Evolutionary conservation across 2,329 filamentous ascomycete species (phyloP), one percentile per base, ranked within the genome.

Genomic region (Hymenoscyphus repandus): DNA sequence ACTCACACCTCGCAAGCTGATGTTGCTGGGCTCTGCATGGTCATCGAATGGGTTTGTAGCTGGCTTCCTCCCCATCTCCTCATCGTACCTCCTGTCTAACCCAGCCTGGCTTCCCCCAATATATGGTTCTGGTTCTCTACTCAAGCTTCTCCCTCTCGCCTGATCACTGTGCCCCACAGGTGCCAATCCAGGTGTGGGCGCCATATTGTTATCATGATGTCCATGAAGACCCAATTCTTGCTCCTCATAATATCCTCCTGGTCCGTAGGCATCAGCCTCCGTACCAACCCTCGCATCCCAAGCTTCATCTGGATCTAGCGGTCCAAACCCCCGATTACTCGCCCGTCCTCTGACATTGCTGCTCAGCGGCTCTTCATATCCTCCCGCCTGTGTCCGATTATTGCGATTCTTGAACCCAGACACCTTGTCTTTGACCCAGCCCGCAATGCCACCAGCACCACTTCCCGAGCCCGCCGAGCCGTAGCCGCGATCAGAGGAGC

Each of bases 231-330:
- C 85, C 5, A 90, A 72, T 68, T 90, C 87, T 64, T 87, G 82
- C 70, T 89, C 86, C 66, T 92, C 88, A 68, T 88, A 88, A 44
- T 88, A 88, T 44, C 77, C 77, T 18, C 74, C 73, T 1, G 72
- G 70, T 1, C 79, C 79, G 65, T 84, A 83, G 11, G 69, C 71
- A 63, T 86, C 83, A 15, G 84, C 80, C 67, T 91, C 88, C 60
- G 82, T 76, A 51, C 86, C 87, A 4, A 95, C 88, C 53, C 87
- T 76, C 56, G 87, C 71, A 70, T 93, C 88, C 90, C 90, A 95
- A 1, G 88, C 88, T 64, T 91, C 88, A 65, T 95, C 89, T 1
- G 87, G 87, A 63, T 93, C 89, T 41, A 90, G 76, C 3, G 82
- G 74, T 1, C 83, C 82, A 66, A 86, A 84, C 18, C 81, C 81